Evolutionary conservation across 306 rosid species (phyloP).

Genomic region (Lupinus albus): DNA sequence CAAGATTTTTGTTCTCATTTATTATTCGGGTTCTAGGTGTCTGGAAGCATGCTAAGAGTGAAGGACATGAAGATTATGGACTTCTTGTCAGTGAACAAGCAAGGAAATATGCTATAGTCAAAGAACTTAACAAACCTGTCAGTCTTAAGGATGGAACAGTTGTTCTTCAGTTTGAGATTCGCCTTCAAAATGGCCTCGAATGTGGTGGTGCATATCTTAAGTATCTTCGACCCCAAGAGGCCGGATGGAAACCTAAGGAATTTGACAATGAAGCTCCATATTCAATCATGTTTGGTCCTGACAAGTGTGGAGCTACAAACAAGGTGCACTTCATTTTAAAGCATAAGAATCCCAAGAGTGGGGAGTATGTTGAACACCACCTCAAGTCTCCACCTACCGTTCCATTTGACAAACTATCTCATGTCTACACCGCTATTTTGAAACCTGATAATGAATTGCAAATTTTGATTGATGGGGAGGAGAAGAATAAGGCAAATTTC

Average conservation of each 20-base stretch:
- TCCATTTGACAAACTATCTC: constrained; percentile 84
- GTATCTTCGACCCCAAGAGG: constrained; percentile 84
- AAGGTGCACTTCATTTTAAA: constrained; percentile 94
- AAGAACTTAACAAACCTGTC: constrained; percentile 65
- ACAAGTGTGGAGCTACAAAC: constrained; percentile 92
- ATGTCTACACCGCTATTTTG: constrained; percentile 84
- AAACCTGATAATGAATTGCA: constrained; percentile 54
- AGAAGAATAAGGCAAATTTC: constrained; percentile 57
- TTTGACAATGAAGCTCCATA: constrained; percentile 84
- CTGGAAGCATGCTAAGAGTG: constrained; percentile 92
- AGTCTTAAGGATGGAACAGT: constrained; percentile 71
- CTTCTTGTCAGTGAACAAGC: constrained; percentile 92
- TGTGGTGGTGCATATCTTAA: constrained; percentile 99
- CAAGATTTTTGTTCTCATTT: constrained; percentile 1
- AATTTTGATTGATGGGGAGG: constrained; percentile 61
- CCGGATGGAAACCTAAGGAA: constrained; percentile 82
- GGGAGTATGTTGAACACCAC: constrained; percentile 87
- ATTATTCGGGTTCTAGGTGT: constrained; percentile 59
- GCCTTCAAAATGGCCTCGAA: constrained; percentile 92
- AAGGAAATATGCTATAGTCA: constrained; percentile 84
- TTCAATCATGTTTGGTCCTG: constrained; percentile 96
- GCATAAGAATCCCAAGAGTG: constrained; percentile 91
- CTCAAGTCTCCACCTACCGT: constrained; percentile 85
- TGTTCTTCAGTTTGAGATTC: constrained; percentile 88
- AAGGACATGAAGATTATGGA: constrained; percentile 89